Evolutionary conservation across 345 rosid species (phyloP), one percentile per base, ranked within the genome.

Genomic region (Alliaria petiolata): DNA sequence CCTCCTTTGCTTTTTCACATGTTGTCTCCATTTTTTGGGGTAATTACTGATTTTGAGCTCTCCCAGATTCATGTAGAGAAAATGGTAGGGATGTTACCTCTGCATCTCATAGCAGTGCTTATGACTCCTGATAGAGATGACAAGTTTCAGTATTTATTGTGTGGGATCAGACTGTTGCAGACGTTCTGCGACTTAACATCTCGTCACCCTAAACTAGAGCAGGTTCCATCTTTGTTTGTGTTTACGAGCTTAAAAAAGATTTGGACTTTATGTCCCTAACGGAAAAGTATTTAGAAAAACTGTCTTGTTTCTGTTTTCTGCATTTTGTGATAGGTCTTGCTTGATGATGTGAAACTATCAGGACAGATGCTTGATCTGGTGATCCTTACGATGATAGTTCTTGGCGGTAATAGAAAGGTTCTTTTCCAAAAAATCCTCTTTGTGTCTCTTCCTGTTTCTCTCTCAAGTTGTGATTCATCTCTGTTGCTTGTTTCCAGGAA

Each of bases 41-140:
- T 25, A 19, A 56, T 44, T 40, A 72, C 34, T 76, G 84, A 74
- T 25, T 56, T 54, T 60, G 8, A 20, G 28, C 69, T 73, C 13
- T 47, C 13, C 43, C 92, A 95, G 99, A 79, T 95, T 82, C 90
- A 85, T 65, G 80, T 85, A 67, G 98, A 92, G 81, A 92, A 84
- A 65, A 73, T 92, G 69, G 89, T 87, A 8, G 78, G 79, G 33
- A 75, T 78, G 85, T 89, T 92, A 70, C 98, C 98, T 47, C 43
- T 79, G 83, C 98, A 95, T 76, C 95, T 95, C 71, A 75, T 86
- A 58, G 92, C 90, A 56, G 84, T 85, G 79, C 74, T 90, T 55
- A 62, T 88, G 58, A 57, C 85, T 60, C 76, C 82, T 65, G 81
- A 78, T 12, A 84, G 78, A 75, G 92, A 87, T 56, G 96, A 84